Conservation (phyloP, 2,329 filamentous ascomycete species). For the Arthroderma sp. region DNA sequence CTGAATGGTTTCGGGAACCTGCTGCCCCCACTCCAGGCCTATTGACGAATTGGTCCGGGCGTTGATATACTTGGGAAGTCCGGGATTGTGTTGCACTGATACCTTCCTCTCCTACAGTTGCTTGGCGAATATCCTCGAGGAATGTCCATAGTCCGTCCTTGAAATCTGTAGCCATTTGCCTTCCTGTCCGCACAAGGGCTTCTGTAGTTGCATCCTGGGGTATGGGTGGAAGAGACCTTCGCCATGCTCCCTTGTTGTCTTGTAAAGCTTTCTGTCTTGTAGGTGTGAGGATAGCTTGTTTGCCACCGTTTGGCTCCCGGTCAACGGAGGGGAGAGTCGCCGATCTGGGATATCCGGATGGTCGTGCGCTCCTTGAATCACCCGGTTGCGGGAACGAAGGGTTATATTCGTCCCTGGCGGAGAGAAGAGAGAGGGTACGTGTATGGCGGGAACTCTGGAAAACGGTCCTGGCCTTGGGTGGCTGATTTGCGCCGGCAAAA, state of each 20-base stretch:
- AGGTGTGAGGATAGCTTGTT: slow-evolving; percentile 18
- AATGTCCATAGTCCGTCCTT: slow-evolving; percentile 86
- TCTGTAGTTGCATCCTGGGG: slow-evolving; percentile 32
- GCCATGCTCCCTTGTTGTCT: slow-evolving; percentile 20
- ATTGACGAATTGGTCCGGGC: slow-evolving; percentile 7
- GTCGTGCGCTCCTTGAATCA: slow-evolving; percentile 13
- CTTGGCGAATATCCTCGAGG: slow-evolving; percentile 87
- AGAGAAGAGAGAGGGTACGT: slow-evolving; percentile 68
- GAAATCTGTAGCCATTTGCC: slow-evolving; percentile 80
- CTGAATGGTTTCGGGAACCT: slow-evolving; percentile 24
- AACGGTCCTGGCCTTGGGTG: slow-evolving; percentile 44
- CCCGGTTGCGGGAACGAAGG: slow-evolving; percentile 13
- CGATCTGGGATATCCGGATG: slow-evolving; percentile 29
- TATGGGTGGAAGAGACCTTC: slow-evolving; percentile 32
- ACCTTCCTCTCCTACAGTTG: slow-evolving; percentile 88
- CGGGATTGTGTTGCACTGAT: slow-evolving; percentile 45
- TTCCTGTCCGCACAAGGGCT: slow-evolving; percentile 44
- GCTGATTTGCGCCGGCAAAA: slow-evolving; percentile 23
- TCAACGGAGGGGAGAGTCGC: slow-evolving; percentile 33
- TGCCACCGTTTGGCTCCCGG: slow-evolving; percentile 17
- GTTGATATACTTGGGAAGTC: slow-evolving; percentile 22
- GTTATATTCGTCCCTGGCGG: slow-evolving; percentile 20
- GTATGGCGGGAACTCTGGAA: slow-evolving; percentile 53
- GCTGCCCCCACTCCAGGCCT: slow-evolving; percentile 24
- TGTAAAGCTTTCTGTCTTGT: slow-evolving; percentile 25